Evolutionary conservation across 1,139 yeast species (phyloP).

Genomic region (Candida sp.): DNA sequence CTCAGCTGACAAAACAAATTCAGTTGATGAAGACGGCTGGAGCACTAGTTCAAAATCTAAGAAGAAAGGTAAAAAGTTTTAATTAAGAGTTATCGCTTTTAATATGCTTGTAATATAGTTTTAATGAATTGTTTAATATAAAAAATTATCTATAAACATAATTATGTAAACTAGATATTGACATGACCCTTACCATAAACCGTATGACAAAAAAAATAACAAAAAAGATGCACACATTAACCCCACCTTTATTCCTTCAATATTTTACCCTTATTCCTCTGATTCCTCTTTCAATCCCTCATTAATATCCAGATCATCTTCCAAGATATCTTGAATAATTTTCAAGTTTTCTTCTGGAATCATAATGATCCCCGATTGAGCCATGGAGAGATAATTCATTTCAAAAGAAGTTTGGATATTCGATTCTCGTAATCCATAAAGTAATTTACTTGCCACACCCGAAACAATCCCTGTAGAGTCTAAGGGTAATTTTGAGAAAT

Average conservation of each 20-base stretch:
- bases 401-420: constrained; percentile 31
- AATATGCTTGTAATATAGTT: not conserved
- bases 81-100: not conserved
- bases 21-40: constrained; percentile 78
- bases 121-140: not conserved
- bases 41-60: constrained; percentile 48
- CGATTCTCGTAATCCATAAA: constrained; percentile 25
- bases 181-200: not conserved
- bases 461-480: constrained; percentile 69
- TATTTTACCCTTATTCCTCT: not conserved
- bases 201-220: too few relatives aligned
- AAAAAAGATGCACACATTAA: too few relatives aligned
- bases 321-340: constrained; percentile 15
- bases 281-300: not conserved
- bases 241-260: too few relatives aligned
- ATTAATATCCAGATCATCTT: constrained; percentile 8
- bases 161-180: not conserved
- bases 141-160: not conserved
- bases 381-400: constrained; percentile 63
- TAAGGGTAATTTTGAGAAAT: constrained; percentile 52
- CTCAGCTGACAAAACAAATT: constrained; percentile 41
- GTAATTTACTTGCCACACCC: constrained; percentile 54
- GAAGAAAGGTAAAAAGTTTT: constrained; percentile 43
- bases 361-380: constrained; percentile 57
- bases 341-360: constrained; percentile 51